Evolutionary conservation across 1,284 basidiomycete species (phyloP).

Genomic region (Ceratobasidium sp.): DNA sequence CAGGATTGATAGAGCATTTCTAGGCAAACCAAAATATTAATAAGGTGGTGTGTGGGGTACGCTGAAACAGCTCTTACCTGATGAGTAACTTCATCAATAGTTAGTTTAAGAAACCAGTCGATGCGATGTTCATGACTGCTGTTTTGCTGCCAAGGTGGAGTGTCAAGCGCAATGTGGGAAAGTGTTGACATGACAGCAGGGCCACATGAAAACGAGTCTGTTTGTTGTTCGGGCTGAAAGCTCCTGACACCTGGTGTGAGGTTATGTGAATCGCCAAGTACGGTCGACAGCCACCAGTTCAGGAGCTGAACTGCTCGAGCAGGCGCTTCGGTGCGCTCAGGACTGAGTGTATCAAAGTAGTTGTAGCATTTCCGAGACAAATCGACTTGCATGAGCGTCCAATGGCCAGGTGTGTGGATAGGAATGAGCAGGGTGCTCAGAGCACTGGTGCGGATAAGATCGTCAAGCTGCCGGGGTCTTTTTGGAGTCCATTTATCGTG

Average conservation of each 20-base stretch:
- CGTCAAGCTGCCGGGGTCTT: neutral
- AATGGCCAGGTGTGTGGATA: neutral
- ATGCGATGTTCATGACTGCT: neutral
- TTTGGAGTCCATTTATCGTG: neutral
- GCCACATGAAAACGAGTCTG: neutral
- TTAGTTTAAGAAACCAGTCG: neutral
- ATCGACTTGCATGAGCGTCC: neutral
- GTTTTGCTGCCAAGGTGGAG: neutral
- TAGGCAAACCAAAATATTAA: no score
- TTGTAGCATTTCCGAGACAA: neutral
- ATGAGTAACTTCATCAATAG: no score
- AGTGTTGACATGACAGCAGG: neutral
- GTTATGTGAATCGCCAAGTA: neutral
- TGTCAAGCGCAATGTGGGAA: neutral
- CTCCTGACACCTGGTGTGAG: neutral
- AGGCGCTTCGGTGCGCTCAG: neutral
- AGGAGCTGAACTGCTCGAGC: neutral
- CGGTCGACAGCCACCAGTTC: neutral
- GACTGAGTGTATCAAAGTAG: neutral
- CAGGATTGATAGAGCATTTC: neutral
- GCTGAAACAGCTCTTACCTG: neutral
- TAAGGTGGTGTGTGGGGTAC: no score
- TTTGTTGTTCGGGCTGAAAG: neutral
- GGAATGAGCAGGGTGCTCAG: neutral
- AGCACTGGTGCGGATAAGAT: neutral